Conservation (phyloP, 805 yeast species). For the Lipomyces chichibuensis region DNA sequence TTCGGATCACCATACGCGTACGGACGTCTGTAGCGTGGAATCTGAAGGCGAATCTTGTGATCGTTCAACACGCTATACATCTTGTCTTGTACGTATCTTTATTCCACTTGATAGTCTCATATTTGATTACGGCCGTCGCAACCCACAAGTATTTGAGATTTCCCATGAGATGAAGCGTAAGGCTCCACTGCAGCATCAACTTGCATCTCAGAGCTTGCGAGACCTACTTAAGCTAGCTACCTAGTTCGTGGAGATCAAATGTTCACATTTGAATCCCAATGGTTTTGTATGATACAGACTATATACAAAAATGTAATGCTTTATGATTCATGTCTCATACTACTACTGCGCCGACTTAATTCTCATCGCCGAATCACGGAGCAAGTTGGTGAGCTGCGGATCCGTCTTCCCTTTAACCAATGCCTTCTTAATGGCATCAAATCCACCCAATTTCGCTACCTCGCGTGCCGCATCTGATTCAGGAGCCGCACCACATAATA, state of each 20-base stretch:
- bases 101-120: too few relatives aligned
- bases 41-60: too few relatives aligned
- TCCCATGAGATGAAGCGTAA: too few relatives aligned
- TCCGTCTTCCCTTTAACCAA: not conserved
- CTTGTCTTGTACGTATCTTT: too few relatives aligned
- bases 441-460: conserved; percentile 1
- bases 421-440: conserved; percentile 6
- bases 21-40: too few relatives aligned
- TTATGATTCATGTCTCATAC: not conserved
- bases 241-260: not conserved
- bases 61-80: too few relatives aligned
- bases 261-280: not conserved
- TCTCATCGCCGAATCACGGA: not conserved
- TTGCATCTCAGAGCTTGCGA: too few relatives aligned
- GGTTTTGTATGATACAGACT: not conserved
- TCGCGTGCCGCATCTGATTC: not conserved
- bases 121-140: too few relatives aligned
- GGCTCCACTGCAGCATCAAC: too few relatives aligned
- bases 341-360: not conserved
- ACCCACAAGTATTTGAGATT: too few relatives aligned
- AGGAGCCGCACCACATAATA: conserved; percentile 16
- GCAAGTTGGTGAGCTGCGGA: conserved; percentile 1
- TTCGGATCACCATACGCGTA: too few relatives aligned
- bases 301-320: not conserved
- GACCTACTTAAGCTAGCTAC: too few relatives aligned